Evolutionary conservation across 2,329 filamentous ascomycete genomes (phyloP), one percentile per base, ranked within the genome.

Genomic region (Epichloe hybrida): DNA sequence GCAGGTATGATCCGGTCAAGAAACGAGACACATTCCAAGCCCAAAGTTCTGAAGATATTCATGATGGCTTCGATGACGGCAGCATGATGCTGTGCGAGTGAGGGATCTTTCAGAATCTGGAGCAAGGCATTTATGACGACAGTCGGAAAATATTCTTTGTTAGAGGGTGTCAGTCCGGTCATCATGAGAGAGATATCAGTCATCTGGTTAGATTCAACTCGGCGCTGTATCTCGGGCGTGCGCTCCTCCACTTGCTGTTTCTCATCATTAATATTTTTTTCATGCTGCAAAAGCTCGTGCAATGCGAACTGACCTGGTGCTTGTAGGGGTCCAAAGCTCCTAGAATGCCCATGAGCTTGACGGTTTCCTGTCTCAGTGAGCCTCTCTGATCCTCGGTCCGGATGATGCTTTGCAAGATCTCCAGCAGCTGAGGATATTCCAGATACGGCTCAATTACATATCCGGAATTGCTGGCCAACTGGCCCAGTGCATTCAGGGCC

Each of bases 131-230:
- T 95, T 64, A 98, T 96, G 45, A 96, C 93, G 17, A 98, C 89
- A 0, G 93, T 98, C 0, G 93, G 93, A 62, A 95, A 98, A 67
- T 98, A 98, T 61, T 98, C 93, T 62, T 98, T 95, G 62, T 88
- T 95, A 0, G 91, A 97, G 0, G 93, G 94, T 0, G 90, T 97
- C 40, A 96, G 75, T 13, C 94, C 93, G 41, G 88, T 89, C 91
- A 98, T 98, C 75, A 98, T 97, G 34, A 98, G 76, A 3, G 90
- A 93, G 44, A 98, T 94, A 66, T 98, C 93, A 0, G 91, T 95
- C 59, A 95, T 71, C 52, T 81, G 79, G 40, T 77, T 79, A 1
- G 75, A 74, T 57, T 84, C 81, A 39, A 74, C 73, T 20, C 75
- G 77, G 31, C 76, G 78, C 61, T 93, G 86, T 56, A 84, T 79